Percentiles rank a stretch among this genome's conserved stretches.
Evolutionary conservation across 1,139 yeast species (phyloP).

Genomic region (Geotrichum carabidarum): DNA sequence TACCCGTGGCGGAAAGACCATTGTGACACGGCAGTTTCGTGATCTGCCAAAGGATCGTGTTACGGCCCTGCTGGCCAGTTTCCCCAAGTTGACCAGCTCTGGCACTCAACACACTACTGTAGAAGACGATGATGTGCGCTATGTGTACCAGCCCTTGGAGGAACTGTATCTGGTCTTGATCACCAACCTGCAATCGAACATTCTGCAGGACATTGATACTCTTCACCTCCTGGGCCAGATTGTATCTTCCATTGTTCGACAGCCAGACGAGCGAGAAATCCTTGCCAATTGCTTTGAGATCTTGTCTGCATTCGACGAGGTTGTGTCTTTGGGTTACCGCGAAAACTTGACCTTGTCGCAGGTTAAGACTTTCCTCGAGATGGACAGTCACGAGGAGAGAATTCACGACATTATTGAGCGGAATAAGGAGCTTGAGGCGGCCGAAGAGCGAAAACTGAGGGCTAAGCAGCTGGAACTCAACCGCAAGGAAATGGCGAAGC

Average conservation of each 20-base stretch:
- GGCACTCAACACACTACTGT: constrained; percentile 89
- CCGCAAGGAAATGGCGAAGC: constrained; percentile 10
- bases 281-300: constrained; percentile 83
- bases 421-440: constrained; percentile 94
- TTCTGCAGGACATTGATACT: constrained; percentile 90
- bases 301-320: constrained; percentile 89
- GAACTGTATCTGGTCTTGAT: constrained; percentile 87
- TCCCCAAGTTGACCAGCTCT: constrained; percentile 71
- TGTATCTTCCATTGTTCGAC: constrained; percentile 67
- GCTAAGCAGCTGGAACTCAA: constrained; percentile 79
- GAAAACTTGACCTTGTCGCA: constrained; percentile 81
- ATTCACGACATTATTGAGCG: constrained; percentile 96
- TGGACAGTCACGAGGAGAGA: constrained; percentile 98
- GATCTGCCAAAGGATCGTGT: constrained; percentile 83
- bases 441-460: constrained; percentile 92
- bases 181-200: constrained; percentile 87
- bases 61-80: constrained; percentile 77
- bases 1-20: constrained; percentile 90
- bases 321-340: constrained; percentile 80
- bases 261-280: constrained; percentile 80
- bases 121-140: constrained; percentile 88
- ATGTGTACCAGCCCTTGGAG: constrained; percentile 93
- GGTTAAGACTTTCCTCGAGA: constrained; percentile 83
- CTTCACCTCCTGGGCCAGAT: constrained; percentile 80
- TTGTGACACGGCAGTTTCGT: constrained; percentile 86